Percentiles rank a stretch among this genome's conserved stretches.
Conservation (phyloP, 225 moss, liverwort and hornwort species). For the Neckera pumila region DNA sequence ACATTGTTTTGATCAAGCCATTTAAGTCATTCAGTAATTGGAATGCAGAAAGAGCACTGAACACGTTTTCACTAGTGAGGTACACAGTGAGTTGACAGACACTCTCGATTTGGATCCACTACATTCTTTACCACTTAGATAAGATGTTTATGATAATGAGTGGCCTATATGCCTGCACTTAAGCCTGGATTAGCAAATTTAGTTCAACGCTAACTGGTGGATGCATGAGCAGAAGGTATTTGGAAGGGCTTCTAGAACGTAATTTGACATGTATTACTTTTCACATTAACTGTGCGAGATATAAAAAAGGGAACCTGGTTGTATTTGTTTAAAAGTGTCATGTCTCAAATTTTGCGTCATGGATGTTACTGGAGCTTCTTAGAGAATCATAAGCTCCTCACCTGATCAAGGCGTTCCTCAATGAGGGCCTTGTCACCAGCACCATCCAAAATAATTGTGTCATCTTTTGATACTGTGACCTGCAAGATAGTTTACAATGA, state of each 20-base stretch:
- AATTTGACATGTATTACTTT: background rate
- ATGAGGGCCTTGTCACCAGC: slow-evolving; percentile 65
- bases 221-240: background rate
- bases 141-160: background rate
- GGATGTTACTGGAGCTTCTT: background rate
- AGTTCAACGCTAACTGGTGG: background rate
- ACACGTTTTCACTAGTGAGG: background rate
- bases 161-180: background rate
- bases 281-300: background rate
- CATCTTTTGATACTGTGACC: slow-evolving; percentile 87
- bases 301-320: too few relatives aligned
- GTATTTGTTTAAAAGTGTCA: background rate
- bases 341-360: background rate
- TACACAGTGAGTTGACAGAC: background rate
- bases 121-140: background rate
- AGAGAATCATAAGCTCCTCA: background rate
- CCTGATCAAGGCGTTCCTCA: slow-evolving; percentile 79
- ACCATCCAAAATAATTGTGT: slow-evolving; percentile 83
- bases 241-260: background rate
- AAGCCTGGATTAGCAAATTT: background rate
- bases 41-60: background rate
- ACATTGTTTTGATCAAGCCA: background rate
- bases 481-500: background rate
- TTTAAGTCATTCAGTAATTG: background rate
- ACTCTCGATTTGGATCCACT: background rate